phyloP scores from a whole-genome alignment of 2,329 filamentous ascomycete genomes.

The Fusarium sublunatum region DNA sequence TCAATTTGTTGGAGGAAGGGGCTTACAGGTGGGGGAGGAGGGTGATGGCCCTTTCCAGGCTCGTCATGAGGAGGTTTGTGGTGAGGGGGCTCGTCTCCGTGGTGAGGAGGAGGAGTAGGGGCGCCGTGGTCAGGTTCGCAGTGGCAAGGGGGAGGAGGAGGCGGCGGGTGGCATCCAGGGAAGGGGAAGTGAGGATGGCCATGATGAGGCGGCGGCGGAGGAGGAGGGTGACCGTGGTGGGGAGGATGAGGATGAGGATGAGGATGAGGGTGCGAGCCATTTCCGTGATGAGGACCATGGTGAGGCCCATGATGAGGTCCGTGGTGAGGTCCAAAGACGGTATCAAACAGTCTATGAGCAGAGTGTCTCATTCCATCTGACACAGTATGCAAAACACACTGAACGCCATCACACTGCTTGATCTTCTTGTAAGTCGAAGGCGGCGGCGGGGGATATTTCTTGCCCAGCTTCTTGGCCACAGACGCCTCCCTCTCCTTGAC shows the following conservation, averaged over 20 bases:
- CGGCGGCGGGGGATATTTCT: constrained; percentile 34
- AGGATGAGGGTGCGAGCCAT: too few species aligned
- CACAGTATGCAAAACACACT: constrained; percentile 57
- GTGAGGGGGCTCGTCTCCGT: constrained; percentile 10
- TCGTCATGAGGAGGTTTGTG: constrained; percentile 40
- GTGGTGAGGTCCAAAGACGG: constrained; percentile 28
- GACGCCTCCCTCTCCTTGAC: constrained; percentile 57
- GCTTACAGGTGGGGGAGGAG: constrained; percentile 38
- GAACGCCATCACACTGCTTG: constrained; percentile 34
- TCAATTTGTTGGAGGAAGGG: not conserved
- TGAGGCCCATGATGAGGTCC: constrained; percentile 20
- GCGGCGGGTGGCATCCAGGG: constrained; percentile 36
- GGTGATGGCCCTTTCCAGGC: constrained; percentile 29
- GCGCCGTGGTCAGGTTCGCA: constrained; percentile 29
- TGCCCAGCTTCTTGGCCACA: constrained; percentile 52
- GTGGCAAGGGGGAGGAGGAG: constrained; percentile 16
- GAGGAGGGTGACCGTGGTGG: constrained; percentile 42
- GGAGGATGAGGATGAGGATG: too few species aligned
- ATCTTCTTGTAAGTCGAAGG: constrained; percentile 40
- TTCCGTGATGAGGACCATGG: constrained; percentile 31
- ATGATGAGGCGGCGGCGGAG: constrained; percentile 31
- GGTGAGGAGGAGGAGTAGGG: constrained; percentile 42
- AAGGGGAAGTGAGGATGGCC: constrained; percentile 41
- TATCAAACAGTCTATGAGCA: constrained; percentile 35
- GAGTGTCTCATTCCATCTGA: constrained; percentile 53